Evolutionary conservation across 1,284 basidiomycete genomes (phyloP), one percentile per base, ranked within the genome.

Genomic region (Pterulicium gracile): DNA sequence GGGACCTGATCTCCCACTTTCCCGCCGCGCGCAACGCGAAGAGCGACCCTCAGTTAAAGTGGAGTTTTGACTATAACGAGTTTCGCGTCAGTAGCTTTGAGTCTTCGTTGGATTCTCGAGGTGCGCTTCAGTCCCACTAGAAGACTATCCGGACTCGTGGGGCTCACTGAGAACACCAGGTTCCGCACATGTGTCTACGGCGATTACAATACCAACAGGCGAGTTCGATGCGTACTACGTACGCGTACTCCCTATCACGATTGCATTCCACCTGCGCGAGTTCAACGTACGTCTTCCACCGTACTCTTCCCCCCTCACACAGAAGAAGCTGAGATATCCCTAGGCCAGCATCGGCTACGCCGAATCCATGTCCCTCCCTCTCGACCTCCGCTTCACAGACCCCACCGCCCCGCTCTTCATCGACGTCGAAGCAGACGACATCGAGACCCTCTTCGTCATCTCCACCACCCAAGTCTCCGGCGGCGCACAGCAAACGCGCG

Each of bases 1-100:
- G 71, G 57, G 82, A 86, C 54, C 77, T 89, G 58, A 72, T 88
- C n/a, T 86, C 88, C 40, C 85, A 88, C 56, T 89, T 89, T 51
- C 77, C 82, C 0, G 62, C 73, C 17, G 64, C 74, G 4, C 78
- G 72, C 52, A 73, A 76, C 3, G 58, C 64, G 21, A 83, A 79
- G 55, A 73, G 68, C 17, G 86, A 89, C 54, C 81, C 84, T 17
- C 81, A 86, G 55, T 69, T 89, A 7, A 71, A 84, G 2, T 89
- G 87, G 86, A 75, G 64, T 22, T 88, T 89, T 56, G 71, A 67
- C 17, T 72, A 78, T 34, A 61, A 66, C 1, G 80, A 88, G 42
- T 78, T 89, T 1, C 65, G 70, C 23, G 69, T 89, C 21, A 79
- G 74, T 54, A 88, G 77, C 54, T 63, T 78, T 5, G 82, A 86